These are phyloP conservation scores for Acacia confusa DNA, from an alignment of 306 rosid species.

Conservation along the genomic window DNA sequence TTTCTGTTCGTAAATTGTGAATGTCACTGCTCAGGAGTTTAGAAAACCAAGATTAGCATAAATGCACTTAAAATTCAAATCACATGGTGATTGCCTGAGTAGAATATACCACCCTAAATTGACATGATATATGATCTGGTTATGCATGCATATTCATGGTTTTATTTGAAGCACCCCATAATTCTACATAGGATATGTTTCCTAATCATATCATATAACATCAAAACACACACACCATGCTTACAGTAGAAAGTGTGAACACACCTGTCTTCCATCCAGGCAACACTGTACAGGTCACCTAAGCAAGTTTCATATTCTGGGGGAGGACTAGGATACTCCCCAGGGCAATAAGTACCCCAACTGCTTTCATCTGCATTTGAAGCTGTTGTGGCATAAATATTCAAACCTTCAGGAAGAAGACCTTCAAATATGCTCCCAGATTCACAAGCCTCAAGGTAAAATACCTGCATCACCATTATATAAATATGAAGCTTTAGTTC, in stretches of 20 bases:
- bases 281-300: conserved; percentile 93
- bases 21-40: conserved; percentile 61
- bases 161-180: conserved; percentile 22
- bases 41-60: conserved; percentile 22
- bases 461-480: conserved; percentile 60
- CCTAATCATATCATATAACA: not conserved
- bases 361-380: conserved; percentile 94
- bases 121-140: conserved; percentile 8
- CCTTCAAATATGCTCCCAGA: conserved; percentile 99
- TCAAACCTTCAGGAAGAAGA: conserved; percentile 81
- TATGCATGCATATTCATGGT: conserved; percentile 14
- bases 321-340: conserved; percentile 90
- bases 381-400: conserved; percentile 89
- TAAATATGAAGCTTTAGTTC: conserved; percentile 16
- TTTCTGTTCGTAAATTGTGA: conserved; percentile 79
- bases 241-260: not conserved
- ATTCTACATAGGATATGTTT: conserved; percentile 30
- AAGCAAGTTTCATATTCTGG: conserved; percentile 88
- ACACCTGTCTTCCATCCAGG: conserved; percentile 99
- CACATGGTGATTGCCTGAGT: not conserved
- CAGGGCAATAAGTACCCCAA: conserved; percentile 98
- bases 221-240: conserved; percentile 1
- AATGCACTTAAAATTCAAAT: conserved; percentile 11
- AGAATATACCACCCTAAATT: not conserved
- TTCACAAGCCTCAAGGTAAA: conserved; percentile 98